phyloP scores from a whole-genome alignment of 257 asterid genomes.

The Cynanchum wilfordii region DNA sequence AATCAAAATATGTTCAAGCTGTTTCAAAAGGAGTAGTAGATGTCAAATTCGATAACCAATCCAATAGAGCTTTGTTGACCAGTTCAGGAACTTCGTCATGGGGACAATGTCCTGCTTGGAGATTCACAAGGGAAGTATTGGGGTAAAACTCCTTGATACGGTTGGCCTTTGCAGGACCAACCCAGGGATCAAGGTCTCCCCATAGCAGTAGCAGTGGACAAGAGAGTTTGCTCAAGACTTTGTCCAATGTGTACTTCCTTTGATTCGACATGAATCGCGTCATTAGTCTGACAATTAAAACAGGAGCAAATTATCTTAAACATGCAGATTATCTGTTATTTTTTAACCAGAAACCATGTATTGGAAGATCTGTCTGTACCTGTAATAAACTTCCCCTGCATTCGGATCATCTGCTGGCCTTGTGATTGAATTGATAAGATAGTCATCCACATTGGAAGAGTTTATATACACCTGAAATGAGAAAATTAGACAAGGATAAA shows the following conservation, averaged over 20 bases:
- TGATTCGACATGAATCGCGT: slow-evolving; percentile 73
- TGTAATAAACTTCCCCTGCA: slow-evolving; percentile 90
- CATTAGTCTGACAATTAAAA: slow-evolving; percentile 57
- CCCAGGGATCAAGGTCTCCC: slow-evolving; percentile 98
- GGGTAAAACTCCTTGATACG: slow-evolving; percentile 74
- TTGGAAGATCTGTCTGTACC: slow-evolving; percentile 32
- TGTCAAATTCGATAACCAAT: slow-evolving; percentile 57
- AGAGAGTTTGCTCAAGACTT: slow-evolving; percentile 57
- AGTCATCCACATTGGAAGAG: slow-evolving; percentile 78
- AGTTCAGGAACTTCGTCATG: slow-evolving; percentile 92
- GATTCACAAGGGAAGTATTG: slow-evolving; percentile 54
- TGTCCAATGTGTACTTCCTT: slow-evolving; percentile 71
- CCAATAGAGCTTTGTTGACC: slow-evolving; percentile 71
- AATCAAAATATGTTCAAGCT: slow-evolving; percentile 9
- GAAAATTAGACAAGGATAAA: slow-evolving; percentile 5
- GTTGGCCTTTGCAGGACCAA: slow-evolving; percentile 83
- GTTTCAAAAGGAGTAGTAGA: slow-evolving; percentile 21
- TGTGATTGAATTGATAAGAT: slow-evolving; percentile 73
- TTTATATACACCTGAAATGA: slow-evolving; percentile 61
- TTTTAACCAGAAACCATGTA: background rate
- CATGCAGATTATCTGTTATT: background rate
- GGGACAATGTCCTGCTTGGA: slow-evolving; percentile 93
- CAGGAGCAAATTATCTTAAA: background rate
- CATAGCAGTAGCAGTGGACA: slow-evolving; percentile 81
- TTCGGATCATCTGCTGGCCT: slow-evolving; percentile 83